A percentile compares a stretch with the other conserved stretches of the same genome.
Conservation (phyloP, 2,329 filamentous ascomycete genomes). For the Alternaria rosae region DNA sequence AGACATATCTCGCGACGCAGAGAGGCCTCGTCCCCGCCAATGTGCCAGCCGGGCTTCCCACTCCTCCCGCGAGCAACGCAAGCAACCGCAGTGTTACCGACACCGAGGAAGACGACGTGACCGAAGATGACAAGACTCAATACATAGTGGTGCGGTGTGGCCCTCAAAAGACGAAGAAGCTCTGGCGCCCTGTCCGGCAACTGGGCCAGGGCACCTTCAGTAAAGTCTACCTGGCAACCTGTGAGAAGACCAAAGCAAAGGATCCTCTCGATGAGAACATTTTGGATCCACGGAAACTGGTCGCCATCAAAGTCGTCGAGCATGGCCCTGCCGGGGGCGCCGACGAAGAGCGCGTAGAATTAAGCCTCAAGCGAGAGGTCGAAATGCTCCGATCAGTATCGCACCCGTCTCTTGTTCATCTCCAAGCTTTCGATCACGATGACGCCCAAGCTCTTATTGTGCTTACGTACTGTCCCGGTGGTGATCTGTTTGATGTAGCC, state of each 20-base stretch:
- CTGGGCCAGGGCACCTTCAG: conserved; percentile 96
- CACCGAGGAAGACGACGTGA: conserved; percentile 59
- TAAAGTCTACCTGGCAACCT: conserved; percentile 89
- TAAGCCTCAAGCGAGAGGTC: conserved; percentile 91
- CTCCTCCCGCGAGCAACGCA: conserved; percentile 77
- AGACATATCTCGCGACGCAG: conserved; percentile 80
- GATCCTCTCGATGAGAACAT: conserved; percentile 55
- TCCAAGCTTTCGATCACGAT: conserved; percentile 91
- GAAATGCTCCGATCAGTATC: conserved; percentile 89
- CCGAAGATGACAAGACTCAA: conserved; percentile 52
- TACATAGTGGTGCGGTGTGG: conserved; percentile 58
- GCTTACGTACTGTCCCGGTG: conserved; percentile 89
- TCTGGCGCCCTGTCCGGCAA: conserved; percentile 80
- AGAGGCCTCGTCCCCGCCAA: conserved; percentile 74
- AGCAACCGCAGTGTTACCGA: conserved; percentile 65
- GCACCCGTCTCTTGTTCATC: conserved; percentile 87
- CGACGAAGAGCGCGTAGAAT: conserved; percentile 90
- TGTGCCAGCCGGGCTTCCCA: conserved; percentile 61
- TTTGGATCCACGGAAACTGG: conserved; percentile 77
- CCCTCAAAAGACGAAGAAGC: conserved; percentile 75
- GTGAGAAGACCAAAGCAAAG: conserved; percentile 63
- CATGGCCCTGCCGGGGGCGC: conserved; percentile 93
- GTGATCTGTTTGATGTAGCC: conserved; percentile 93
- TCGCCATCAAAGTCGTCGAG: conserved; percentile 94
- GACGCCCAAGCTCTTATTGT: conserved; percentile 83